Evolutionary conservation across 2,329 filamentous ascomycete species (phyloP).

Genomic region (Epichloe coenophiala): DNA sequence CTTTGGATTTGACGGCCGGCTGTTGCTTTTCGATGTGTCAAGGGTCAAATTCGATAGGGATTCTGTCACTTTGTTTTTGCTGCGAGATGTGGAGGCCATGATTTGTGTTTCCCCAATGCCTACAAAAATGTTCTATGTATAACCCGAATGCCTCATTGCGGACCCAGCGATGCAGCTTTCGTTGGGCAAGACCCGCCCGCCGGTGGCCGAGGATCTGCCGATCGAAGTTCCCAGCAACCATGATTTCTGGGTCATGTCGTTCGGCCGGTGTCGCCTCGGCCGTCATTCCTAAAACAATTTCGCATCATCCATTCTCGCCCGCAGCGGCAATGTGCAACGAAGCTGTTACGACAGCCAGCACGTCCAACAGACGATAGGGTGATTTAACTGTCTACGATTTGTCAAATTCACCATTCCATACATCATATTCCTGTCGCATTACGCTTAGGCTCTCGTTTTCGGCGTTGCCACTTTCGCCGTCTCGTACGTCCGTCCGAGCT

Average conservation of each 20-base stretch:
- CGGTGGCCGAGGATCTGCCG: slow-evolving; percentile 15
- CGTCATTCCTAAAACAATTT: slow-evolving; percentile 17
- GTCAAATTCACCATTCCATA: neutral
- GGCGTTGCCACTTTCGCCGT: slow-evolving; percentile 1
- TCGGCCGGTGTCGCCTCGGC: slow-evolving; percentile 7
- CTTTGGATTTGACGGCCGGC: slow-evolving; percentile 11
- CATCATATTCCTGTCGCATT: neutral
- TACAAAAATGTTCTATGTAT: no score
- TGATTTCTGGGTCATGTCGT: no score
- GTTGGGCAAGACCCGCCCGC: neutral
- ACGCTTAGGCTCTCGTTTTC: neutral
- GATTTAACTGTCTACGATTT: no score
- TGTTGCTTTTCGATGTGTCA: slow-evolving; percentile 7
- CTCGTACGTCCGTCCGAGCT: slow-evolving; percentile 2
- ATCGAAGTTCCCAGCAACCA: slow-evolving; percentile 11
- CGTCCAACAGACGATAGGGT: slow-evolving; percentile 3
- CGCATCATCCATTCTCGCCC: slow-evolving; percentile 11
- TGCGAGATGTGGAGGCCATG: slow-evolving; percentile 12
- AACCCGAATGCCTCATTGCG: no score
- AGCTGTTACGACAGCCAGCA: slow-evolving; percentile 11
- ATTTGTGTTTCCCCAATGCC: neutral
- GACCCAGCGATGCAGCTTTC: no score
- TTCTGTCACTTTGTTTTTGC: slow-evolving; percentile 14
- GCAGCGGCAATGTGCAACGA: slow-evolving; percentile 20
- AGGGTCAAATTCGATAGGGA: slow-evolving; percentile 21